Base-by-base conservation (phyloP, 305 asterid genomes). In the Petunia hybrid region DNA sequence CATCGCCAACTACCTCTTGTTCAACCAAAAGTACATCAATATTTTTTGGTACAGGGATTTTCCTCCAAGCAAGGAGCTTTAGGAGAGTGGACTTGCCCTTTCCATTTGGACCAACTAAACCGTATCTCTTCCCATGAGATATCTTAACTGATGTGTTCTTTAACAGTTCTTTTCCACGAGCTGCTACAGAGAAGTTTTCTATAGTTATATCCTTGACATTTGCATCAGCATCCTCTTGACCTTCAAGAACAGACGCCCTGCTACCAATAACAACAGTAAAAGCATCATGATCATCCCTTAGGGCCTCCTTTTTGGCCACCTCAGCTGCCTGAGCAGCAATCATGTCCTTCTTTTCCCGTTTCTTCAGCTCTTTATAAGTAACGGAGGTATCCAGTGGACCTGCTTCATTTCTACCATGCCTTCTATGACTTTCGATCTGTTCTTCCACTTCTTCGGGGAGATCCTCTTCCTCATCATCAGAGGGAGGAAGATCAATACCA, bases 31-130 rank as follows among this genome's bases (percentile, higher is more conserved):
- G 97, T 53, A 95, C 98, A 61, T 95, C 98, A 43, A 95, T 95
- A 76, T 95, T 95, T 83, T 87, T 95, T 45, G 99, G 99, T 70
- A 95, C 99, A 1, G 97, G 99, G 42, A 95, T 90, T 85, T 92
- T 91, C 84, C 98, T 90, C 99, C 99, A 95, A 45, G 97, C 95
- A 84, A 95, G 95, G 55, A 95, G 98, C 88, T 95, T 95, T 76
- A 95, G 88, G 1, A 95, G 89, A 16, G 99, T 95, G 31, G 99
- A 91, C 87, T 95, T 95, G 22, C 99, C 99, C 93, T 78, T 93
- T 42, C 98, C 99, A 71, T 95, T 95, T 8, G 99, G 99, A 59
- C 99, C 99, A 4, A 95, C 92, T 84, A 93, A 85, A 55, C 98
- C 98, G 83, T 95, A 95, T 84, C 97, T 88, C 89, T 87, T 95